These are phyloP conservation scores for Clonostachys byssicola DNA, from an alignment of 2,329 filamentous ascomycete species.

Conservation along the genomic window DNA sequence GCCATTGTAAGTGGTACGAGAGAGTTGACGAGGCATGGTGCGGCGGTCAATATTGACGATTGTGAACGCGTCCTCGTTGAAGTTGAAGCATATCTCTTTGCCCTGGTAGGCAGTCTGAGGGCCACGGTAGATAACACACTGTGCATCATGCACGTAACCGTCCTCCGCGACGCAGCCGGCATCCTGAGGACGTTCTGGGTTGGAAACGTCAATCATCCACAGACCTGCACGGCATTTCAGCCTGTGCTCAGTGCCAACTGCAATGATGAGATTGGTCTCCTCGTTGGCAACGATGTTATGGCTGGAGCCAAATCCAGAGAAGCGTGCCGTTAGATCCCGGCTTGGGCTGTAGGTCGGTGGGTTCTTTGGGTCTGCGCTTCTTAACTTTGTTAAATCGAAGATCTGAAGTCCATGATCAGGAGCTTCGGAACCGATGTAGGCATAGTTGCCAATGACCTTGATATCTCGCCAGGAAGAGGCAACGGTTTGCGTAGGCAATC, in stretches of 20 bases:
- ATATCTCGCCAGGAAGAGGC: conserved; percentile 32
- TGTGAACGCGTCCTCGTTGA: conserved; percentile 17
- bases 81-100: conserved; percentile 9
- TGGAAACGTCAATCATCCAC: conserved; percentile 48
- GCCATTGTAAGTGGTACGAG: conserved; percentile 47
- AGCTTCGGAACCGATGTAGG: conserved; percentile 35
- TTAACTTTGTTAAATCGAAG: conserved; percentile 56
- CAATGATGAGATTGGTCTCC: conserved; percentile 37
- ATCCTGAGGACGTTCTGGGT: conserved; percentile 43
- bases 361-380: conserved; percentile 30
- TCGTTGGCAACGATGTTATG: conserved; percentile 48
- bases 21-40: conserved; percentile 36
- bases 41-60: conserved; percentile 45
- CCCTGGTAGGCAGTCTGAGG: conserved; percentile 18
- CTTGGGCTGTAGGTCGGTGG: conserved; percentile 20
- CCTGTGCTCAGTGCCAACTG: conserved; percentile 30
- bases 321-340: conserved; percentile 24
- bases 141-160: conserved; percentile 45
- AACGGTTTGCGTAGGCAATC: conserved; percentile 33
- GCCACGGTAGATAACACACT: conserved; percentile 48
- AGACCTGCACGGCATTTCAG: conserved; percentile 39
- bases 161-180: conserved; percentile 38
- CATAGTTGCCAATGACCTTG: conserved; percentile 25
- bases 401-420: conserved; percentile 53
- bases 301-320: conserved; percentile 17